phyloP scores from a whole-genome alignment of 2,329 filamentous ascomycete species.

The Davidsoniella virescens region DNA sequence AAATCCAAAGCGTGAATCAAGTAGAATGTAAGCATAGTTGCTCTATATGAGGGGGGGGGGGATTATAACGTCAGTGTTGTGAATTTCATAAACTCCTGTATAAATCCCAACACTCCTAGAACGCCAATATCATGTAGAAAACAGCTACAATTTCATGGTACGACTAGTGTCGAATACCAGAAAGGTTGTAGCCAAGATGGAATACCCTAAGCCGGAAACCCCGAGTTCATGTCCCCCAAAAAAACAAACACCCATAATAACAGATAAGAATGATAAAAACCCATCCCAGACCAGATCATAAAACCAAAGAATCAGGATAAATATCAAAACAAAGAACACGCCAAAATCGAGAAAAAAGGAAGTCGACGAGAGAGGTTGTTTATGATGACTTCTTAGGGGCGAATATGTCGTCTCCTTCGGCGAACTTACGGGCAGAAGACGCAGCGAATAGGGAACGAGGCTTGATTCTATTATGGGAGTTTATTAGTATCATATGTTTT shows the following conservation, averaged over 20 bases:
- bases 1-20: neutral
- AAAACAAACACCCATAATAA: no score
- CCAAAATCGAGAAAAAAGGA: constrained; percentile 13
- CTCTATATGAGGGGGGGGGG: neutral
- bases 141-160: no score
- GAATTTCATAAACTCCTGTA: neutral
- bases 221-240: neutral
- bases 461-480: constrained; percentile 33
- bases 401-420: constrained; percentile 25
- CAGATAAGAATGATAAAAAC: neutral
- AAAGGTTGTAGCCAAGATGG: neutral
- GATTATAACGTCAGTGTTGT: neutral
- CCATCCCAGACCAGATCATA: constrained; percentile 2
- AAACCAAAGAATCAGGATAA: constrained; percentile 15
- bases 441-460: constrained; percentile 53
- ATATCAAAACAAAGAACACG: constrained; percentile 10
- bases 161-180: no score
- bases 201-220: no score
- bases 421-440: constrained; percentile 45
- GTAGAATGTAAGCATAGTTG: no score
- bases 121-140: no score
- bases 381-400: constrained; percentile 19
- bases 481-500: neutral
- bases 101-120: neutral
- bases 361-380: constrained; percentile 6